These are phyloP conservation scores for Beauveria pseudobassiana DNA, from an alignment of 2,329 filamentous ascomycete species.

Conservation along the genomic window DNA sequence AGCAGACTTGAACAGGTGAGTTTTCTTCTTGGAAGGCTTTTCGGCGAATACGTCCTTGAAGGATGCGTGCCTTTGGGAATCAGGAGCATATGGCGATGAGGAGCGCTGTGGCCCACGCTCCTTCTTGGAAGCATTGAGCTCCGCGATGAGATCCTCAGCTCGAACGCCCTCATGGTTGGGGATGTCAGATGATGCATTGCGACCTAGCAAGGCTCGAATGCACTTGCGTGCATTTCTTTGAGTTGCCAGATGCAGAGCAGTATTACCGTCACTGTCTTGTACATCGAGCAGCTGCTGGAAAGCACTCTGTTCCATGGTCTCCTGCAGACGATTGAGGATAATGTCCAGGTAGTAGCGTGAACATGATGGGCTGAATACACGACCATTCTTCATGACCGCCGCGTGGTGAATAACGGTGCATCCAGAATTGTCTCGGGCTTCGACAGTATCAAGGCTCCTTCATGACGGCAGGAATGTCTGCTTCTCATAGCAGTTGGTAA, in stretches of 20 bases:
- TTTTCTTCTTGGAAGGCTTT: slow-evolving; percentile 32
- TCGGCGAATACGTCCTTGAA: slow-evolving; percentile 44
- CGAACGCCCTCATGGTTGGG: slow-evolving; percentile 74
- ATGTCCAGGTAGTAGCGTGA: slow-evolving; percentile 91
- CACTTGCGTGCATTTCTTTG: slow-evolving; percentile 85
- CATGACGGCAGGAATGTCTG: slow-evolving; percentile 78
- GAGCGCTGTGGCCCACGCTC: slow-evolving; percentile 65
- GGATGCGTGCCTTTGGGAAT: slow-evolving; percentile 48
- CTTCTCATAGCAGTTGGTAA: slow-evolving; percentile 95
- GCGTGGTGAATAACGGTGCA: slow-evolving; percentile 93
- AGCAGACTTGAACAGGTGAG: slow-evolving; percentile 46
- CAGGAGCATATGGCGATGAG: slow-evolving; percentile 62
- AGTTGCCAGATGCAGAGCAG: slow-evolving; percentile 67
- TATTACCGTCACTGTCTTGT: slow-evolving; percentile 83
- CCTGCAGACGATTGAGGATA: slow-evolving; percentile 78
- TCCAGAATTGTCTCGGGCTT: slow-evolving; percentile 69
- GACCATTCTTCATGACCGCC: slow-evolving; percentile 76
- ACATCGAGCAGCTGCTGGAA: slow-evolving; percentile 74
- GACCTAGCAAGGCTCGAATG: slow-evolving; percentile 68
- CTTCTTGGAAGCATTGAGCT: slow-evolving; percentile 61
- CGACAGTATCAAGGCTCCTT: slow-evolving; percentile 75
- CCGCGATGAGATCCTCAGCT: slow-evolving; percentile 75
- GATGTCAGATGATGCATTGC: slow-evolving; percentile 77
- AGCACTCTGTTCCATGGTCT: slow-evolving; percentile 66
- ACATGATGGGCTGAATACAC: slow-evolving; percentile 75